phyloP scores from a whole-genome alignment of 192 early-diverging fungal genomes.

The Dispira parvispora region DNA sequence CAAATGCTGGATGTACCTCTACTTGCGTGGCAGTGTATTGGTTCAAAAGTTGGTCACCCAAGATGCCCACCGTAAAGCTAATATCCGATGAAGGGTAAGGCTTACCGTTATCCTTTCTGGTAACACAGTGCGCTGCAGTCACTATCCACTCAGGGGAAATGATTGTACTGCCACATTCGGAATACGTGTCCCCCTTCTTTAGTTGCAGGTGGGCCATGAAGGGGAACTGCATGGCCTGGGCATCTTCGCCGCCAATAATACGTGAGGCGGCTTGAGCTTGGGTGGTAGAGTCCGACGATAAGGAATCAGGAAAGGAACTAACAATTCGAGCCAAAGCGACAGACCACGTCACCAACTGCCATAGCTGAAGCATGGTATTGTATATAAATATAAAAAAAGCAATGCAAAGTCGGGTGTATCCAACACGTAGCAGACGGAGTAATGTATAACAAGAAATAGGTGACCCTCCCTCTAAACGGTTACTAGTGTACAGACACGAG shows the following conservation, averaged over 20 bases:
- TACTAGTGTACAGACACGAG: too few relatives aligned
- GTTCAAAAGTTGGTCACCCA: neutral
- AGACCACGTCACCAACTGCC: too few relatives aligned
- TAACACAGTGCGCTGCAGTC: conserved; percentile 34
- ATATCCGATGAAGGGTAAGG: neutral
- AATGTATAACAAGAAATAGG: too few relatives aligned
- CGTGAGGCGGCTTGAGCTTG: conserved; percentile 8
- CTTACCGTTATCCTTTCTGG: neutral
- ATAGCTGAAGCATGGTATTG: too few relatives aligned
- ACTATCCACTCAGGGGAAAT: conserved; percentile 25
- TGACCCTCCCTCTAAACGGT: too few relatives aligned
- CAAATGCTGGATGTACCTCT: conserved; percentile 7
- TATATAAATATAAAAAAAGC: too few relatives aligned
- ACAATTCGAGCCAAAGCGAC: too few relatives aligned
- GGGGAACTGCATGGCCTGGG: conserved; percentile 19
- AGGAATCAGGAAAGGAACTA: too few relatives aligned
- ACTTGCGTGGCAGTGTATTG: neutral
- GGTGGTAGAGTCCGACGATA: too few relatives aligned
- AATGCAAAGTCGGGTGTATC: too few relatives aligned
- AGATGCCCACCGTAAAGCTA: neutral
- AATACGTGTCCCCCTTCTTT: conserved; percentile 15
- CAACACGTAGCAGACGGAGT: too few relatives aligned
- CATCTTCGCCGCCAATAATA: conserved; percentile 26
- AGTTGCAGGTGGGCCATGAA: conserved; percentile 27
- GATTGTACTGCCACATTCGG: conserved; percentile 26